A percentile compares a stretch with the other conserved stretches of the same genome.
Evolutionary conservation across 1,284 basidiomycete species (phyloP).

Genomic region (Mycosarcoma mackinlayi): DNA sequence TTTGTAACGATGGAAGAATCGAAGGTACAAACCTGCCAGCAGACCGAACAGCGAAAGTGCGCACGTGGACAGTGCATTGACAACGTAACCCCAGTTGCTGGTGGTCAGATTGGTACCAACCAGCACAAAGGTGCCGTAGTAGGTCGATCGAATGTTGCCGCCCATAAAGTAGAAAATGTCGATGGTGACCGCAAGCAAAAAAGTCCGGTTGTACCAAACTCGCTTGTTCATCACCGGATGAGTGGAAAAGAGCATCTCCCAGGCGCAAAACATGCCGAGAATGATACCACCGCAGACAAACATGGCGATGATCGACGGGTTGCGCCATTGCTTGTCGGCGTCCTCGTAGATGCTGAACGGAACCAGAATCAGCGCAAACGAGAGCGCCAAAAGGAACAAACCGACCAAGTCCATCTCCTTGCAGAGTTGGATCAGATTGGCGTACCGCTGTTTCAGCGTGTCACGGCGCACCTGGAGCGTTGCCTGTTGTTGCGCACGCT

Average conservation of each 20-base stretch:
- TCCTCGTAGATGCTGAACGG: conserved; percentile 67
- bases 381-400: conserved; percentile 51
- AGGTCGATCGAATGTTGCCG: conserved; percentile 66
- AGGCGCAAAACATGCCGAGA: conserved; percentile 68
- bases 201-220: conserved; percentile 68
- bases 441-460: conserved; percentile 20
- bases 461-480: conserved; percentile 23
- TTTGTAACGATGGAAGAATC: conserved; percentile 71
- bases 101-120: conserved; percentile 61
- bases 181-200: conserved; percentile 61
- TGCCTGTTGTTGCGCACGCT: conserved; percentile 15
- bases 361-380: conserved; percentile 66
- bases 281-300: conserved; percentile 68
- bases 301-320: conserved; percentile 70
- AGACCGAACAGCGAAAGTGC: conserved; percentile 58
- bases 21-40: conserved; percentile 69
- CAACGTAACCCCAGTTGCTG: conserved; percentile 4
- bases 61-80: conserved; percentile 5
- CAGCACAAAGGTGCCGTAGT: conserved; percentile 69
- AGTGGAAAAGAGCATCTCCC: conserved; percentile 68
- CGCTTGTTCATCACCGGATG: conserved; percentile 69
- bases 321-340: conserved; percentile 66
- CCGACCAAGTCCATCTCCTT: conserved; percentile 69
- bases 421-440: conserved; percentile 31
- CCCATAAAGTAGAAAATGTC: conserved; percentile 69